Evolutionary conservation across 1,284 basidiomycete species (phyloP).

Genomic region (Albatrellus sp.): DNA sequence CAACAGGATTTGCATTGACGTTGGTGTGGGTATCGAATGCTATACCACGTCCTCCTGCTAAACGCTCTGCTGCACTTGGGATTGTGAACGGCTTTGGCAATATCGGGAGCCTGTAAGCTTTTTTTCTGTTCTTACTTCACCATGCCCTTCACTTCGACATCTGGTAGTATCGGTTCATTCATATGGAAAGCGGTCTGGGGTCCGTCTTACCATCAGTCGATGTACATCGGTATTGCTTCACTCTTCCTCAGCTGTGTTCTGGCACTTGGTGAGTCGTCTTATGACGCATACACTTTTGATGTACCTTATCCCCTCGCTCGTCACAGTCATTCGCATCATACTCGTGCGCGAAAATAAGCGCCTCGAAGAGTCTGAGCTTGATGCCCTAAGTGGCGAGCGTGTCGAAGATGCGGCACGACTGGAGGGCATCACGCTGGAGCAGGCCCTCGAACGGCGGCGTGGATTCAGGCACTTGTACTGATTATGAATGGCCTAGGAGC

Average conservation of each 20-base stretch:
- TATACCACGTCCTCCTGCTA: constrained; percentile 52
- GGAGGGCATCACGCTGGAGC: constrained; percentile 24
- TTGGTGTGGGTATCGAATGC: constrained; percentile 53
- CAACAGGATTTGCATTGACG: constrained; percentile 43
- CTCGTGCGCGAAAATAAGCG: constrained; percentile 23
- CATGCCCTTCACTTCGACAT: background rate
- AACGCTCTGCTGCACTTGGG: constrained; percentile 34
- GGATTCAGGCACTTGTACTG: constrained; percentile 31
- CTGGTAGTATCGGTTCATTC: constrained; percentile 23
- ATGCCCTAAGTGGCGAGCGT: constrained; percentile 20
- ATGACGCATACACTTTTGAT: background rate
- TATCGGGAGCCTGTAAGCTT: constrained; percentile 24
- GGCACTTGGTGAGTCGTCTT: constrained; percentile 17
- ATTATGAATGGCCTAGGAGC: too few relatives aligned
- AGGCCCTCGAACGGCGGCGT: constrained; percentile 23
- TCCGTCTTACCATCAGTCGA: constrained; percentile 25
- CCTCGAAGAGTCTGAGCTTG: constrained; percentile 22
- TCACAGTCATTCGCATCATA: constrained; percentile 21
- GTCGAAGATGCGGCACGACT: constrained; percentile 25
- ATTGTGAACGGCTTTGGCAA: constrained; percentile 29
- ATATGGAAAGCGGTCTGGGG: constrained; percentile 26
- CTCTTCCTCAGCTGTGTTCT: constrained; percentile 17
- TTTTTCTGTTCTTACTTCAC: background rate
- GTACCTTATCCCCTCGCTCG: constrained; percentile 3
- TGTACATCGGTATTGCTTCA: constrained; percentile 23